These are phyloP conservation scores for Neurospora sp. DNA, from an alignment of 495 filamentous ascomycete genomes.

Conservation along the genomic window DNA sequence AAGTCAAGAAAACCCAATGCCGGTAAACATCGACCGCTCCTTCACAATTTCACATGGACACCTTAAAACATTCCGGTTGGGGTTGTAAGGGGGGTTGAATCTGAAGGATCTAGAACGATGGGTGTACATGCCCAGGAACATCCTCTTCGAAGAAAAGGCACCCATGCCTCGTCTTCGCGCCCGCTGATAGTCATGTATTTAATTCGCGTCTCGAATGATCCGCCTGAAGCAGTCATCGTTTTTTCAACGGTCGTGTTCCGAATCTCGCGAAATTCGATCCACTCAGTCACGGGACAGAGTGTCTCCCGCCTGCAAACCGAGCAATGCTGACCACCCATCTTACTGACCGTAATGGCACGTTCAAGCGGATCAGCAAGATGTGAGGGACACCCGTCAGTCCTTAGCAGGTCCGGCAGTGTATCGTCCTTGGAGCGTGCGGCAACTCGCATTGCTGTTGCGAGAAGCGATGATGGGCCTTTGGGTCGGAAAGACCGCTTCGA, in stretches of 20 bases:
- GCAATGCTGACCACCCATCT: constrained; percentile 13
- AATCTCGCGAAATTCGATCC: constrained; percentile 22
- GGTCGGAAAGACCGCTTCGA: background rate
- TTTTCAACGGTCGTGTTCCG: background rate
- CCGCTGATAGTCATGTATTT: background rate
- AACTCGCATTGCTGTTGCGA: constrained; percentile 14
- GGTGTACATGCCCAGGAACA: constrained; percentile 60
- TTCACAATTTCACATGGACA: background rate
- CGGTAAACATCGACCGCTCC: background rate
- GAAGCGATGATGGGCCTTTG: constrained; percentile 12
- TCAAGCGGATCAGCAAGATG: constrained; percentile 4
- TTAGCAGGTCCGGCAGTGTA: background rate
- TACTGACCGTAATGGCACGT: constrained; percentile 2
- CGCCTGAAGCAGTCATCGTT: background rate
- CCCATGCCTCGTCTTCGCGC: constrained; percentile 16
- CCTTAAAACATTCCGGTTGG: background rate
- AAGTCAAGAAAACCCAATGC: background rate
- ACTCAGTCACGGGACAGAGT: constrained; percentile 14
- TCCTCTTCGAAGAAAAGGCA: constrained; percentile 54
- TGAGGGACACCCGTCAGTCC: background rate
- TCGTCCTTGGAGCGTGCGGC: constrained; percentile 5
- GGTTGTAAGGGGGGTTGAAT: background rate
- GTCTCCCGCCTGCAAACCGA: constrained; percentile 16
- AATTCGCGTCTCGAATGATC: background rate
- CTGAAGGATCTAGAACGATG: background rate